Evolutionary conservation across 2,329 filamentous ascomycete species (phyloP).

Genomic region (Curvularia lunata): DNA sequence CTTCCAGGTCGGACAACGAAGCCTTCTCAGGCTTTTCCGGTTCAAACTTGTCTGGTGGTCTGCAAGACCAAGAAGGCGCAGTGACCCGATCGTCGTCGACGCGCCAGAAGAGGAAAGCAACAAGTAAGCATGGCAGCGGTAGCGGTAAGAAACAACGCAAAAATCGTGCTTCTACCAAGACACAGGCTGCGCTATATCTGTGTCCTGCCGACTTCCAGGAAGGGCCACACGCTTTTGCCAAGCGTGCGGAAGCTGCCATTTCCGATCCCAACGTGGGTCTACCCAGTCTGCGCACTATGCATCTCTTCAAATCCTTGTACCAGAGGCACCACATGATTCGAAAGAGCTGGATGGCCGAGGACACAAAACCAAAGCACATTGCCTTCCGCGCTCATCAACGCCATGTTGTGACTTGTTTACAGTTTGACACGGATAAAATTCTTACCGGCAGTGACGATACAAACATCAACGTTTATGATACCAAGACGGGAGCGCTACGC

Average conservation of each 20-base stretch:
- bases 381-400: constrained; percentile 96
- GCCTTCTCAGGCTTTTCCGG: constrained; percentile 32
- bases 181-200: constrained; percentile 54
- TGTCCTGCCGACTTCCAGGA: constrained; percentile 65
- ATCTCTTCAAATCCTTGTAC: constrained; percentile 96
- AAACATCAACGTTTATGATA: constrained; percentile 97
- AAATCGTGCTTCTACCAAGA: constrained; percentile 55
- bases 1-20: constrained; percentile 51
- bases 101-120: constrained; percentile 51
- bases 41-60: constrained; percentile 20
- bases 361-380: constrained; percentile 85
- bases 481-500: constrained; percentile 85
- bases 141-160: constrained; percentile 63
- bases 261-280: constrained; percentile 82
- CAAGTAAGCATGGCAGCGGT: constrained; percentile 46
- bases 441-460: constrained; percentile 97
- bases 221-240: constrained; percentile 85
- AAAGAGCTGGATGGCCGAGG: constrained; percentile 85
- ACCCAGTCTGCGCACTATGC: constrained; percentile 77
- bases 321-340: constrained; percentile 90
- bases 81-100: constrained; percentile 39
- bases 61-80: constrained; percentile 38
- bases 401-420: constrained; percentile 95
- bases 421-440: constrained; percentile 98
- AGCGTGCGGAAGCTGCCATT: constrained; percentile 80